Evolutionary conservation across 2,329 filamentous ascomycete species (phyloP).

Genomic region (Fusarium tuaranense): DNA sequence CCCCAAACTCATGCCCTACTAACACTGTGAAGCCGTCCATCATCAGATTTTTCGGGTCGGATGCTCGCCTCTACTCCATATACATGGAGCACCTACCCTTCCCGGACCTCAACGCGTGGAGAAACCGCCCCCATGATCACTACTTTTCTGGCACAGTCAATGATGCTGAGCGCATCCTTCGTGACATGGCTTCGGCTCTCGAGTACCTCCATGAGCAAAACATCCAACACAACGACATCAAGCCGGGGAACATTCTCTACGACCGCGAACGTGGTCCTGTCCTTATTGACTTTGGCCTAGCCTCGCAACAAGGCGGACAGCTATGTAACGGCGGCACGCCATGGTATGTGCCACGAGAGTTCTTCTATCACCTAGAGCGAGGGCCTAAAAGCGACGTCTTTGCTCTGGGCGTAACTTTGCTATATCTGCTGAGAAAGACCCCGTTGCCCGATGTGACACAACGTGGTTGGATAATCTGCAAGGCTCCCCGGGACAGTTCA

Average conservation of each 20-base stretch:
- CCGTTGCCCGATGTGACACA: background rate
- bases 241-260: background rate
- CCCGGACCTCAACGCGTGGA: background rate
- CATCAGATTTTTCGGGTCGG: background rate
- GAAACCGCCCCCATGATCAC: background rate
- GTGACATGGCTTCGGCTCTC: background rate
- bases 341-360: background rate
- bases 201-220: background rate
- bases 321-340: background rate
- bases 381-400: background rate
- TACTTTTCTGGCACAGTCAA: background rate
- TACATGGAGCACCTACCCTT: background rate
- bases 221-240: background rate
- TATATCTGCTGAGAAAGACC: background rate
- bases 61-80: background rate
- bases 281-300: background rate
- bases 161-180: background rate
- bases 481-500: background rate
- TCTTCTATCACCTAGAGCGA: fast-evolving
- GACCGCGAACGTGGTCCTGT: background rate
- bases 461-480: background rate
- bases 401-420: background rate
- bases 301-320: fast-evolving
- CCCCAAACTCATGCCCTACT: background rate
- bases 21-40: background rate